Conservation (phyloP, 2,329 filamentous ascomycete species). For the Colletotrichum shisoi region DNA sequence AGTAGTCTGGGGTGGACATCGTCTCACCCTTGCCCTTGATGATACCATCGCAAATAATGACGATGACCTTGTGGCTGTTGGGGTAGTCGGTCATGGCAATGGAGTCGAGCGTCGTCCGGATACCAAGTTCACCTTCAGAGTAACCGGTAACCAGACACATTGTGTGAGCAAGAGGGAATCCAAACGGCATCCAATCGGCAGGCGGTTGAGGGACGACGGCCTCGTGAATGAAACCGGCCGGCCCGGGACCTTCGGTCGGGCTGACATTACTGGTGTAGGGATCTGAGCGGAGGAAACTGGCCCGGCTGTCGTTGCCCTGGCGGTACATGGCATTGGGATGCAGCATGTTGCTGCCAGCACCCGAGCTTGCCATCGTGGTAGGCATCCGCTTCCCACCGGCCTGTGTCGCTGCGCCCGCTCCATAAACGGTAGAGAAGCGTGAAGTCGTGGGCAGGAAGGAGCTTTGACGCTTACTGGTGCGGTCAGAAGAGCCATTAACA, state of each 20-base stretch:
- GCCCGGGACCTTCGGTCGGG: constrained; percentile 74
- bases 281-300: constrained; percentile 70
- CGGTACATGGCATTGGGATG: constrained; percentile 77
- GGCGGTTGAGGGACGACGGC: constrained; percentile 95
- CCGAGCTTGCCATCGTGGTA: constrained; percentile 95
- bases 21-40: constrained; percentile 95
- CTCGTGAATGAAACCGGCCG: constrained; percentile 95
- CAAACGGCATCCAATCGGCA: constrained; percentile 96
- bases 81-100: constrained; percentile 98
- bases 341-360: constrained; percentile 75
- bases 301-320: constrained; percentile 67
- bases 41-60: constrained; percentile 95
- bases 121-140: constrained; percentile 91
- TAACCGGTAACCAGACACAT: constrained; percentile 97
- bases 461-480: constrained; percentile 80
- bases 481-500: constrained; percentile 69
- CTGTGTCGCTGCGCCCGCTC: constrained; percentile 65
- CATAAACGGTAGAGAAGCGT: constrained; percentile 90
- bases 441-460: constrained; percentile 91
- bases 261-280: constrained; percentile 63
- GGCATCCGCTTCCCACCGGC: constrained; percentile 65
- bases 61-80: constrained; percentile 97
- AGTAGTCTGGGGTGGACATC: constrained; percentile 87
- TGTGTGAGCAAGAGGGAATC: constrained; percentile 89
- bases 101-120: constrained; percentile 93